phyloP scores from a whole-genome alignment of 1,284 basidiomycete genomes.

The Cryptococcus jaspeensis region DNA sequence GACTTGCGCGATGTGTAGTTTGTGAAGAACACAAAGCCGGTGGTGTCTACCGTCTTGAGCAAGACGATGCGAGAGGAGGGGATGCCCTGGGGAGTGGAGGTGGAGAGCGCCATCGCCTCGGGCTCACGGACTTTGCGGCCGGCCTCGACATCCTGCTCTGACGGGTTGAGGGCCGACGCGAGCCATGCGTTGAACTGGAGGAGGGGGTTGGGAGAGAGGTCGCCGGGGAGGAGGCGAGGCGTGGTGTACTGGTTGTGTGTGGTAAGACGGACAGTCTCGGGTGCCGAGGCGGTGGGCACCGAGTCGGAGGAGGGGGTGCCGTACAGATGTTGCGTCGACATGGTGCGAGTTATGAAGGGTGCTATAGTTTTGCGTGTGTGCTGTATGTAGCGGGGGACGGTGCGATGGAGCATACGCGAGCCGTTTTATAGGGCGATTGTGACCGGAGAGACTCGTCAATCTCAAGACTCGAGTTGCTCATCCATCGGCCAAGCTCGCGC shows the following conservation, averaged over 20 bases:
- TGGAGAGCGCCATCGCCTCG: conserved; percentile 83
- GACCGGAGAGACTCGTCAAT: no score
- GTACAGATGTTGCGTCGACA: conserved; percentile 17
- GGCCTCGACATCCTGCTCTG: conserved; percentile 22
- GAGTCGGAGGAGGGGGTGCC: conserved; percentile 15
- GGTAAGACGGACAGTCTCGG: conserved; percentile 55
- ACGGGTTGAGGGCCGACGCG: conserved; percentile 57
- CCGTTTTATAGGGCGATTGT: no score
- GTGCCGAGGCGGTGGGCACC: neutral
- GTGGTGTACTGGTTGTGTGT: conserved; percentile 74
- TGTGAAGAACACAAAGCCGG: conserved; percentile 92
- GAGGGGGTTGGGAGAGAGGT: conserved; percentile 67
- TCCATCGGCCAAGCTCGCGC: no score
- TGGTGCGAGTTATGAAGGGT: neutral
- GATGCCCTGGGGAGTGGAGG: conserved; percentile 66
- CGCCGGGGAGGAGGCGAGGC: conserved; percentile 61
- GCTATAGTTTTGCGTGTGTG: no score
- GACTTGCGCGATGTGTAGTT: conserved; percentile 95
- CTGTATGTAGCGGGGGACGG: no score
- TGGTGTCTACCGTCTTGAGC: conserved; percentile 80
- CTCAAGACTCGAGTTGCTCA: no score
- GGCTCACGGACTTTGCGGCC: conserved; percentile 68
- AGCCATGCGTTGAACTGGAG: conserved; percentile 85
- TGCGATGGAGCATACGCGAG: no score
- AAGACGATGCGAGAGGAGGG: conserved; percentile 88